Base-by-base conservation (phyloP, 1,284 basidiomycete genomes). In the Blastosporella zonata region DNA sequence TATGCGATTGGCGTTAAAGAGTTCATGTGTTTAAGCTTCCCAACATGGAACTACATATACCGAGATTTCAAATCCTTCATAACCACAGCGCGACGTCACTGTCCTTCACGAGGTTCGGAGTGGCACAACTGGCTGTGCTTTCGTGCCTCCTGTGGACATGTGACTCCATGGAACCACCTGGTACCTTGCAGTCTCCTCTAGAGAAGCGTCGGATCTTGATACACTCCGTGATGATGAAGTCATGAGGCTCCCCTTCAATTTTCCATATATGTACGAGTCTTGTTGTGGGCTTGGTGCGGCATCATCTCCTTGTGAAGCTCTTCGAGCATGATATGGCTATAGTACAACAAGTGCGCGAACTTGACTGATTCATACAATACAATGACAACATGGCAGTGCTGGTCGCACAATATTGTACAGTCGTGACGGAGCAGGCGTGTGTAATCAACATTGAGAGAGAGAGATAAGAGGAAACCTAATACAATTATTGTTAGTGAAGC, bases 171-270 rank as follows among this genome's bases (percentile, higher is more conserved):
- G 5, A 42, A 34, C n/a, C 15, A 15, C 28, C 15, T 4, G n/a
- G n/a, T n/a, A n/a, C n/a, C 12, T 36, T 22, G 27, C n/a, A n/a
- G n/a, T n/a, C 8, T 31, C 29, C 8, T 7, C 15, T 9, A 37
- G 2, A 37, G 20, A 12, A 5, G 3, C 12, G 15, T 38, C 47
- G 47, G 47, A 48, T 48, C 47, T 48, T 48, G 40, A 37, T 20
- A 10, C 15, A 21, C 27, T 15, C 23, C 36, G 23, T 43, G 41
- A 44, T 25, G 20, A 36, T 28, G 21, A n/a, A 33, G 18, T 35
- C 12, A 17, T 29, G 21, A 27, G 23, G 5, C 25, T 23, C 15
- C 36, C 36, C 22, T 37, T 37, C 36, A 22, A 37, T 37, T 20
- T 37, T 22, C 36, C 36, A 37, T 37, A 37, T 37, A 22, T 10